Evolutionary conservation across 805 yeast species (phyloP), one percentile per base, ranked within the genome.

Genomic region (Maudiozyma serrabonitensis): DNA sequence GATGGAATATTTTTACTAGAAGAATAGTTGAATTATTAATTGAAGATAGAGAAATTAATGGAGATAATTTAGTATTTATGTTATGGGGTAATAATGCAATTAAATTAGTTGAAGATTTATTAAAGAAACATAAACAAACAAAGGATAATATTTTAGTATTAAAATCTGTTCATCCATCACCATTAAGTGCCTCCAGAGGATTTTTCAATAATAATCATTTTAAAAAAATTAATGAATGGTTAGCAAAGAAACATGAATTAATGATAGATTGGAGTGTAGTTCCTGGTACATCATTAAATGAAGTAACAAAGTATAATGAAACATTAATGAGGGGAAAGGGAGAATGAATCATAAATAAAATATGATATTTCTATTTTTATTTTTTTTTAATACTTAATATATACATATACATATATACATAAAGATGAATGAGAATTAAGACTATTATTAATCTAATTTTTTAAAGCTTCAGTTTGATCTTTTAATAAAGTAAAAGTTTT

Each of bases 151-250:
- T 80, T 50, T 58, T 75, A 41, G 78, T 87, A 0, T 67, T 93
- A 26, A 76, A 75, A 53, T 74, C 88, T 0, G 97, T 89, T 0
- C 99, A 93, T 67, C 99, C 99, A 0, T 85, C 95, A 26, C 99
- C 99, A 1, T 69, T 93, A 46, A 85, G 95, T 53, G 99, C 99
- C 0, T 75, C 84, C 18, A 96, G 93, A 2, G 69, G 69, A 0
- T 93, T 85, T 65, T 90, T 91, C 57, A 81, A 81, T 2, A 80
- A 84, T 56, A 69, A 72, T 21, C 96, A 88, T 59, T 91, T 89
- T 66, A 73, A 64, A 46, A 75, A 77, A 60, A 80, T 91, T 41
- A 91, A 93, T 62, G 79, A 79, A 7, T 91, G 96, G 95, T 70
- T 91, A 1, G 51, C 51, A 37, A 56, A 59, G 15, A 69, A 71